Base-by-base conservation (phyloP, 176 grass and related monocot genomes). In the Alopecurus myosuroides region DNA sequence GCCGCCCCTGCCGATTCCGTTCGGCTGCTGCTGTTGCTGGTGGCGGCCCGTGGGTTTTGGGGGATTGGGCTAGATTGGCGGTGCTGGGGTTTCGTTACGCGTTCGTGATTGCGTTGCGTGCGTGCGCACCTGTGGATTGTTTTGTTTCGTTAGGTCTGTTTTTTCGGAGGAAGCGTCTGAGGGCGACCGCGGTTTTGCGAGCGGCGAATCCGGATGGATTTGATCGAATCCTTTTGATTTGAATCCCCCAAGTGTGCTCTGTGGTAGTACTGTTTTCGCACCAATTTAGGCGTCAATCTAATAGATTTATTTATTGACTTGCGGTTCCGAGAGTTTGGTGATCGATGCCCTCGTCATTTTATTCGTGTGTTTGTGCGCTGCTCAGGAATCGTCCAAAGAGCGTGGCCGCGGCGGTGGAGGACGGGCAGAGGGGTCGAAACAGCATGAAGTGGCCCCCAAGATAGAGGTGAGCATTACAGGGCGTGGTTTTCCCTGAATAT, bases 391-490 rank as follows among this genome's bases (percentile, higher is more conserved):
- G 60, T 33, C 39, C 20, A 72, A 71, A 56, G 70, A 82, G n/a
- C 50, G 51, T 14, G 19, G 35, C 30, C 23, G 29, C 18, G 33
- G 9, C 29, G 60, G 50, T 0, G 51, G 33, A 62, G 69, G 70
- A 9, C 50, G 50, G 35, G 33, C 51, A 0, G 89, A 80, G 40
- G 85, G 29, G 25, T 76, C 60, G 0, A 76, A 64, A 36, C 69
- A 76, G 9, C 80, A 9, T 1, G 58, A 75, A 69, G 13, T 84
- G 85, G 85, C 46, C 48, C 18, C 67, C 25, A 42, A 67, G 58
- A 86, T 72, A 80, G 89, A 90, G 85, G 89, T 90, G 89, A 81
- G 89, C 26, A 18, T 84, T 70, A 2, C 14, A 81, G 50, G 60
- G 42, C 53, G 58, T 18, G 77, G 25, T 70, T 91, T 57, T 31